Evolutionary conservation across 805 yeast species (phyloP).

Genomic region (Kazachstania kunashirensis): DNA sequence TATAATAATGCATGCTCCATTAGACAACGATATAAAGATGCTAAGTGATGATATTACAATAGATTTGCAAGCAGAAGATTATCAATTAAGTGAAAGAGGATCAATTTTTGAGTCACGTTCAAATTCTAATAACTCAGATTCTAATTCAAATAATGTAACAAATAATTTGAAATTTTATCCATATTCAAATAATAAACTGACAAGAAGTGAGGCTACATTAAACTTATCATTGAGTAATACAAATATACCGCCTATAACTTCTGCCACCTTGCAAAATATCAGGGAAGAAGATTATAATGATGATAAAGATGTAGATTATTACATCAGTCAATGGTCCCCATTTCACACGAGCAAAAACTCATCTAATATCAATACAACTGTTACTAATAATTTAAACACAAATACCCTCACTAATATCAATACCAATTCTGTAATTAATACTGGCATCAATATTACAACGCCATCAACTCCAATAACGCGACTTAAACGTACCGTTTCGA

Average conservation of each 20-base stretch:
- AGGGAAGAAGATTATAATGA: slow-evolving; percentile 6
- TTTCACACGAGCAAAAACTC: slow-evolving; percentile 6
- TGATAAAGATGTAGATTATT: slow-evolving; percentile 13
- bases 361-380: too few species aligned
- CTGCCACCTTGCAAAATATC: slow-evolving; percentile 6
- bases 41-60: too few species aligned
- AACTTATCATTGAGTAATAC: slow-evolving; percentile 39
- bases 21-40: too few species aligned
- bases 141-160: neutral
- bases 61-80: too few species aligned
- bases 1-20: too few species aligned
- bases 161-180: slow-evolving; percentile 25
- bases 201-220: slow-evolving; percentile 45
- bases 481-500: slow-evolving; percentile 21
- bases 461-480: slow-evolving; percentile 13
- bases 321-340: slow-evolving; percentile 24
- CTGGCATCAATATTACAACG: too few species aligned
- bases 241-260: slow-evolving; percentile 8
- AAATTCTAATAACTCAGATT: too few species aligned
- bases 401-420: too few species aligned
- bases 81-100: too few species aligned
- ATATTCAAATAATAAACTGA: slow-evolving; percentile 27
- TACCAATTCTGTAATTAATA: too few species aligned
- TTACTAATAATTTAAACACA: too few species aligned
- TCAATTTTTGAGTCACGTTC: too few species aligned